Percentiles rank a stretch among this genome's conserved stretches.
These are phyloP conservation scores for Ensete glaucum DNA, from an alignment of 176 grass and related monocot genomes.

Conservation along the genomic window DNA sequence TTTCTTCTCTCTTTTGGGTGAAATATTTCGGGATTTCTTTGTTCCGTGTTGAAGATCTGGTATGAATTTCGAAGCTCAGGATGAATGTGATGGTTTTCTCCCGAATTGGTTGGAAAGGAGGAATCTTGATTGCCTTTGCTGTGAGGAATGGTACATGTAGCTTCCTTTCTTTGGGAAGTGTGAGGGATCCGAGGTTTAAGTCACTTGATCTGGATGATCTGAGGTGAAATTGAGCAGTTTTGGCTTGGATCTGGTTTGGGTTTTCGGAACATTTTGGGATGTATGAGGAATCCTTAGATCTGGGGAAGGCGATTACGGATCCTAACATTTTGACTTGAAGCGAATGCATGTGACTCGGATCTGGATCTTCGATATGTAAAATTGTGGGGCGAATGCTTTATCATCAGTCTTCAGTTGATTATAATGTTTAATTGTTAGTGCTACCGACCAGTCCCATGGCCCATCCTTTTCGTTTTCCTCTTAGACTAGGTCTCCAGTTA, in stretches of 20 bases:
- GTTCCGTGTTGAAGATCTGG: neutral
- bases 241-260: neutral
- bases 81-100: neutral
- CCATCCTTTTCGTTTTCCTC: too few relatives aligned
- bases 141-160: neutral
- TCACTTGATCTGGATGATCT: neutral
- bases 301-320: neutral
- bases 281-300: conserved; percentile 1
- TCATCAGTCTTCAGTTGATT: neutral
- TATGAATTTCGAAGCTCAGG: neutral
- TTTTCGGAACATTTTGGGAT: neutral
- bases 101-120: neutral
- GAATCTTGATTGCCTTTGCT: neutral
- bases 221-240: neutral
- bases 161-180: neutral
- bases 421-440: neutral
- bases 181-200: neutral
- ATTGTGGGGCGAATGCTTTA: neutral
- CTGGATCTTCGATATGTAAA: neutral
- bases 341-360: neutral
- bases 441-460: neutral
- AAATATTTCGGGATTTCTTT: neutral
- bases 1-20: neutral
- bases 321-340: neutral
- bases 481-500: neutral